Evolutionary conservation across 495 filamentous ascomycete genomes (phyloP).

Genomic region (Penicillium egyptiacum): DNA sequence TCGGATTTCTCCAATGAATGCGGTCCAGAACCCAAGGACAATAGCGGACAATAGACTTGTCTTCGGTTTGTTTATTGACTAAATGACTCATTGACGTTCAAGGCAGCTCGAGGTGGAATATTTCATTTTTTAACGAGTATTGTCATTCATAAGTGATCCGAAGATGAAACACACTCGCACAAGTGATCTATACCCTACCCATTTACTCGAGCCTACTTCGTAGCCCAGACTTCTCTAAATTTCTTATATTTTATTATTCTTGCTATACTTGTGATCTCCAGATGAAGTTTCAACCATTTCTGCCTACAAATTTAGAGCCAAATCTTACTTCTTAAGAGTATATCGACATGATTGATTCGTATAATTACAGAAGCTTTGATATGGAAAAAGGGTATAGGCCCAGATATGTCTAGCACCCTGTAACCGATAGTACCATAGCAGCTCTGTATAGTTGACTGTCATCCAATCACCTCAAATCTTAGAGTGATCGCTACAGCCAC

Average conservation of each 20-base stretch:
- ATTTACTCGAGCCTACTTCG: neutral
- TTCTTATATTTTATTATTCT: neutral
- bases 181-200: neutral
- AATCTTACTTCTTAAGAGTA: neutral
- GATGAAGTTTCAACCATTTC: neutral
- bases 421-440: neutral
- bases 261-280: neutral
- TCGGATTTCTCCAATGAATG: slow-evolving; percentile 6
- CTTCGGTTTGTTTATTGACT: neutral
- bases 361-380: neutral
- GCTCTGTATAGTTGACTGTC: neutral
- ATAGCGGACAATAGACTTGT: neutral
- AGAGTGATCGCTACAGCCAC: neutral
- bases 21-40: neutral
- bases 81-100: neutral
- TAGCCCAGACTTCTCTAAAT: neutral
- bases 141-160: neutral
- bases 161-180: neutral
- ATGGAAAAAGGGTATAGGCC: neutral
- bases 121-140: neutral
- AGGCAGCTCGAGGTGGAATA: neutral
- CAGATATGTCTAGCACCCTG: neutral
- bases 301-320: neutral
- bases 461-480: neutral
- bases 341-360: neutral